A percentile compares a stretch with the other conserved stretches of the same genome.
phyloP scores from a whole-genome alignment of 2,329 filamentous ascomycete genomes.

The Polytolypa hystricis region DNA sequence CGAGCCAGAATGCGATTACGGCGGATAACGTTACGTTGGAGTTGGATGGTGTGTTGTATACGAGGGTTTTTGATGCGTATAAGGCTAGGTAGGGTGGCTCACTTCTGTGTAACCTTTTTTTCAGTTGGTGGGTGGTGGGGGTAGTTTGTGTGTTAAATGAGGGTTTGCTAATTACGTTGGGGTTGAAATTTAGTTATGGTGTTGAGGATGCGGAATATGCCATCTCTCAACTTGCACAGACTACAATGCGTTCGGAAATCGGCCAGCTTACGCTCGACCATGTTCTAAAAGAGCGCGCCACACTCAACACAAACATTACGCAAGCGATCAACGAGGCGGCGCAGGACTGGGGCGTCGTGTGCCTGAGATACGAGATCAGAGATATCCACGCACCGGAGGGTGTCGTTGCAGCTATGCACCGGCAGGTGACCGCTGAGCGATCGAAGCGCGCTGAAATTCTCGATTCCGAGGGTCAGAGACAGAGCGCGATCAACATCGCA shows the following conservation, averaged over 20 bases:
- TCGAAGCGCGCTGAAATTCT: slow-evolving; percentile 97
- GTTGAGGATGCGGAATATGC: slow-evolving; percentile 98
- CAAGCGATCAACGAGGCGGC: slow-evolving; percentile 96
- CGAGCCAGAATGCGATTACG: slow-evolving; percentile 93
- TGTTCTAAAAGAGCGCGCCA: slow-evolving; percentile 91
- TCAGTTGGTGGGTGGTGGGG: background rate
- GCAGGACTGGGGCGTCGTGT: slow-evolving; percentile 92
- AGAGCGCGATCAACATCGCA: slow-evolving; percentile 97
- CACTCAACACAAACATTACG: slow-evolving; percentile 97
- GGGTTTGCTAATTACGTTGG: slow-evolving; percentile 2
- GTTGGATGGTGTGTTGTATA: slow-evolving; percentile 90
- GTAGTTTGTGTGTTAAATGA: no score
- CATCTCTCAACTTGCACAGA: slow-evolving; percentile 94
- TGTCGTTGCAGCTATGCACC: slow-evolving; percentile 95
- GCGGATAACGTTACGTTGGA: slow-evolving; percentile 97
- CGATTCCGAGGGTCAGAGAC: slow-evolving; percentile 90
- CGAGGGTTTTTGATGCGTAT: slow-evolving; percentile 92
- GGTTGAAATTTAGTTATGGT: slow-evolving; percentile 58
- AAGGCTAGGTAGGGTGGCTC: slow-evolving; percentile 67
- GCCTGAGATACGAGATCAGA: slow-evolving; percentile 92
- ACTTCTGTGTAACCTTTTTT: slow-evolving; percentile 3
- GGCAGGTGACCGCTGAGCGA: slow-evolving; percentile 92
- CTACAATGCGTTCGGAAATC: slow-evolving; percentile 97
- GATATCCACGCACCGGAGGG: slow-evolving; percentile 93
- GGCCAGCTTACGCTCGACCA: slow-evolving; percentile 93